Percentiles rank a stretch among this genome's conserved stretches.
Conservation (phyloP, 495 filamentous ascomycete species). For the Penicillium longicatenatum region DNA sequence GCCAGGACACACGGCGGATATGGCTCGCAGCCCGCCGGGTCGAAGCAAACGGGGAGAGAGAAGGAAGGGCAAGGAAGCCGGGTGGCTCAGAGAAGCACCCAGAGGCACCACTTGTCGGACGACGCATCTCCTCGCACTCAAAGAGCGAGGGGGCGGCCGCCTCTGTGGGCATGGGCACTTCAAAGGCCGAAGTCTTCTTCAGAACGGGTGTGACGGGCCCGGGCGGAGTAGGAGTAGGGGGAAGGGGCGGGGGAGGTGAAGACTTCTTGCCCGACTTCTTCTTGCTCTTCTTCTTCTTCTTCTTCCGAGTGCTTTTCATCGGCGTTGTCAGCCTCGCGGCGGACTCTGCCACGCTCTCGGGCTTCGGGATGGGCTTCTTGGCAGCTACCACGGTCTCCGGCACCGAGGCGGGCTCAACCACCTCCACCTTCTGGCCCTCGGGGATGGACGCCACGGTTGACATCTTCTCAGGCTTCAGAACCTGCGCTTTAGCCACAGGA, state of each 20-base stretch:
- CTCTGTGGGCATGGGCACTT: neutral
- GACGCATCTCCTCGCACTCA: neutral
- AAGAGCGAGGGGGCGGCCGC: neutral
- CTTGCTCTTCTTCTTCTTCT: constrained; percentile 1
- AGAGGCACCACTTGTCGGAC: neutral
- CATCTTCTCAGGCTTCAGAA: neutral
- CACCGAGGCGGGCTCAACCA: neutral
- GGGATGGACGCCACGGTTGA: neutral
- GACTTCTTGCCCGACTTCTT: neutral
- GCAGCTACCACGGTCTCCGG: neutral
- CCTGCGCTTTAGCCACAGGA: neutral
- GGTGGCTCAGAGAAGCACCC: neutral
- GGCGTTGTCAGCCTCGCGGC: neutral
- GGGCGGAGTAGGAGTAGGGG: neutral
- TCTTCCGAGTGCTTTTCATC: neutral
- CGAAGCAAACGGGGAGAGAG: neutral
- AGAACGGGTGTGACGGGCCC: neutral
- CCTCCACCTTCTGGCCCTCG: neutral
- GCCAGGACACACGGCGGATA: neutral
- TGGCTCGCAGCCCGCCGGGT: neutral
- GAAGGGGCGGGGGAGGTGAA: neutral
- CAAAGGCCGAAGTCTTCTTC: neutral
- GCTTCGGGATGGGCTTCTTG: neutral
- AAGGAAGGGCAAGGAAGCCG: neutral
- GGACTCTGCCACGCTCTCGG: neutral